Evolutionary conservation across 2,329 filamentous ascomycete species (phyloP).

Genomic region (Malbranchea zuffiana): DNA sequence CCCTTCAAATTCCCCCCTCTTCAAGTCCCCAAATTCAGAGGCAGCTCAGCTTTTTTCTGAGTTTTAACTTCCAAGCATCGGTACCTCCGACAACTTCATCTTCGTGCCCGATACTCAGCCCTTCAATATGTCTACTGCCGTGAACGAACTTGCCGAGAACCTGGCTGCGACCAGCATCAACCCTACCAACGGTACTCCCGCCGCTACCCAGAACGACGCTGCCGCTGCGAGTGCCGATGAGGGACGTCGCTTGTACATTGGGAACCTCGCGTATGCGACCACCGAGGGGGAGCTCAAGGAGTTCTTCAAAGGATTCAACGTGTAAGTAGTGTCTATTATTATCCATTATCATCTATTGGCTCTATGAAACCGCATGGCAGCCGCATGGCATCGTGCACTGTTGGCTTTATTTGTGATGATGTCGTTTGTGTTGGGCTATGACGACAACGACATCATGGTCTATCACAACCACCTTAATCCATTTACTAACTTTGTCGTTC

Average conservation of each 20-base stretch:
- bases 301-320: slow-evolving; percentile 98
- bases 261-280: slow-evolving; percentile 99
- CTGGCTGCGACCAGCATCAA: slow-evolving; percentile 57
- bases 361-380: too few relatives aligned
- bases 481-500: slow-evolving; percentile 27
- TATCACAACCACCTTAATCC: too few relatives aligned
- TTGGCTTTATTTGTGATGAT: too few relatives aligned
- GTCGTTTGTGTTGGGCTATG: too few relatives aligned
- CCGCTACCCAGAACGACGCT: slow-evolving; percentile 71
- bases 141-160: slow-evolving; percentile 58
- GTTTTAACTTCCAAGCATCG: slow-evolving; percentile 42
- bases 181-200: slow-evolving; percentile 47
- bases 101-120: slow-evolving; percentile 25
- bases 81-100: slow-evolving; percentile 30
- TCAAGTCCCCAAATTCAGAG: slow-evolving; percentile 38
- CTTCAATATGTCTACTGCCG: slow-evolving; percentile 68
- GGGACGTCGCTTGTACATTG: slow-evolving; percentile 98
- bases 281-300: slow-evolving; percentile 99
- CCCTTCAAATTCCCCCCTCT: slow-evolving; percentile 59
- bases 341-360: too few relatives aligned
- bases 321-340: too few relatives aligned
- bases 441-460: too few relatives aligned
- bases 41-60: slow-evolving; percentile 49
- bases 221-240: slow-evolving; percentile 95
- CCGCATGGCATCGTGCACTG: too few relatives aligned